These are phyloP conservation scores for Acanthamoeba lenticulata DNA, from an alignment of 208 protist genomes.

Conservation along the genomic window DNA sequence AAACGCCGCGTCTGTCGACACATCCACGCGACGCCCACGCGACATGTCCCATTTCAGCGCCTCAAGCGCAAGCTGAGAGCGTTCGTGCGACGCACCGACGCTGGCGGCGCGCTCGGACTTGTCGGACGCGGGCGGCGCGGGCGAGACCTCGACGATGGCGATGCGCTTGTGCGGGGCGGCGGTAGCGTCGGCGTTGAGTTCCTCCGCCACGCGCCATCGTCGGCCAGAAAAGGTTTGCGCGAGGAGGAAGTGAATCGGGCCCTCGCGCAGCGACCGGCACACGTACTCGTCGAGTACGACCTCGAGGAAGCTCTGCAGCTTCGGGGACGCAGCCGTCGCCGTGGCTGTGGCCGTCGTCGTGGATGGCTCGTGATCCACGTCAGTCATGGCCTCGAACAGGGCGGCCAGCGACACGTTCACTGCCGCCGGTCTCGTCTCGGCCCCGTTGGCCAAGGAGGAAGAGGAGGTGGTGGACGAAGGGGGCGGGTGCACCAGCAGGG, in stretches of 20 bases:
- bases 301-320: not conserved
- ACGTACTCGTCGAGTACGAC: not conserved
- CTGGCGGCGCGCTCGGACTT: not conserved
- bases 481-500: not conserved
- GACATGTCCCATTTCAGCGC: not conserved
- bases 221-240: not conserved
- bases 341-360: too few relatives aligned
- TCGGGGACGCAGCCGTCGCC: too few relatives aligned
- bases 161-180: constrained; percentile 7
- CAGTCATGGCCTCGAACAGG: constrained; percentile 14
- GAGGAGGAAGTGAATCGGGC: constrained; percentile 1
- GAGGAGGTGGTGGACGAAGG: not conserved
- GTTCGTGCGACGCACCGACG: not conserved
- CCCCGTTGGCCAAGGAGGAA: not conserved
- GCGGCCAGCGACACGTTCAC: not conserved
- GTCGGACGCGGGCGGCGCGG: not conserved
- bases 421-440: not conserved
- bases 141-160: not conserved
- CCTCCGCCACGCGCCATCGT: not conserved
- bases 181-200: too few relatives aligned
- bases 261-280: not conserved
- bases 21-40: not conserved
- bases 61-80: not conserved
- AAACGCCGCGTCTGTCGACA: not conserved
- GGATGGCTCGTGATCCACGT: not conserved